These are phyloP conservation scores for Chlorella variabilis DNA, from an alignment of 163 green algal genomes.

Conservation along the genomic window DNA sequence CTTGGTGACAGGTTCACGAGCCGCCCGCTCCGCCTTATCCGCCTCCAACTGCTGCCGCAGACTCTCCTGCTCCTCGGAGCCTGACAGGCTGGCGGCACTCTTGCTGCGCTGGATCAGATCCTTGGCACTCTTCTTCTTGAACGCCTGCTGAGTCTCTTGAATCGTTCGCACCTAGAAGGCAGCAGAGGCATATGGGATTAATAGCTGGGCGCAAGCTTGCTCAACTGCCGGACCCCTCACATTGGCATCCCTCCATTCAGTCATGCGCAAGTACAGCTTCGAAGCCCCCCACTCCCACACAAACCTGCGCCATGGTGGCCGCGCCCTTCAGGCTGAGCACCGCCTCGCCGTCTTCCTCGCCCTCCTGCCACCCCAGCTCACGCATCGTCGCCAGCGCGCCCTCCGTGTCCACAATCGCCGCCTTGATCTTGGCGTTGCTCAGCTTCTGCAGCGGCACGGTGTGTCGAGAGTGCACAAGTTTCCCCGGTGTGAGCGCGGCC, in stretches of 20 bases:
- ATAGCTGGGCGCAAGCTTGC: too few relatives aligned
- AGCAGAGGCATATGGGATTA: not conserved
- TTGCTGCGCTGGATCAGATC: not conserved
- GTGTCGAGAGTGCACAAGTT: too few relatives aligned
- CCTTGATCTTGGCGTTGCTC: constrained; percentile 35
- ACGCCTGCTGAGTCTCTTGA: constrained; percentile 38
- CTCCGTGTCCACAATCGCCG: not conserved
- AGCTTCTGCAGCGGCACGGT: too few relatives aligned
- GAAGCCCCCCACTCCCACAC: too few relatives aligned
- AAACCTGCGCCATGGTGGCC: constrained; percentile 40
- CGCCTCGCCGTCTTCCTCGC: constrained; percentile 20
- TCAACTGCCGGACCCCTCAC: too few relatives aligned
- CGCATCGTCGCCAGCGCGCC: constrained; percentile 28
- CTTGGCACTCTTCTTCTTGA: constrained; percentile 36
- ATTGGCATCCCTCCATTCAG: too few relatives aligned
- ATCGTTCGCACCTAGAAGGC: constrained; percentile 30
- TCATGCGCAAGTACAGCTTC: too few relatives aligned
- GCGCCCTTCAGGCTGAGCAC: constrained; percentile 29
- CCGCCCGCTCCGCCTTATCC: constrained; percentile 29
- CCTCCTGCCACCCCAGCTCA: constrained; percentile 38
- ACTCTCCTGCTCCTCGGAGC: constrained; percentile 9
- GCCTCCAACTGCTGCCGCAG: constrained; percentile 34
- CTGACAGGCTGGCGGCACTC: constrained; percentile 1
- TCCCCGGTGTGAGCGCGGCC: too few relatives aligned
- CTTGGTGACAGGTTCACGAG: constrained; percentile 15